Conservation (phyloP, 2,329 filamentous ascomycete species). For the Botrytis sinoallii region DNA sequence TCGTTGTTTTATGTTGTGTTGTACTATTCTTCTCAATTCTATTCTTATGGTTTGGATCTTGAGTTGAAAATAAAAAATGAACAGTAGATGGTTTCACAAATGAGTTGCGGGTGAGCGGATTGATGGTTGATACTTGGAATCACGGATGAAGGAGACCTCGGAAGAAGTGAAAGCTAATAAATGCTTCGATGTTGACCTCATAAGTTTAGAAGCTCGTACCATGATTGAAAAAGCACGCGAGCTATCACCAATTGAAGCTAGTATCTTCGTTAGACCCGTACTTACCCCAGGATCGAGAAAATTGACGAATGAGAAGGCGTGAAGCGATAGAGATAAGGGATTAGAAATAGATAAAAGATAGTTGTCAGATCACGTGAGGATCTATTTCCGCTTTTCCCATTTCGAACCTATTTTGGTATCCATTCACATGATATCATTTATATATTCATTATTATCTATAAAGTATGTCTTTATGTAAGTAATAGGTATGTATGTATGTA, state of each 20-base stretch:
- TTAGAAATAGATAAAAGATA: neutral
- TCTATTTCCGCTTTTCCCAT: neutral
- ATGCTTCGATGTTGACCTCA: neutral
- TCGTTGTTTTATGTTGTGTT: neutral
- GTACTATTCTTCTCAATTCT: neutral
- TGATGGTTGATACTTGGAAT: neutral
- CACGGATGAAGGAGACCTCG: neutral
- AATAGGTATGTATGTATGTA: no score
- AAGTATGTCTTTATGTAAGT: neutral
- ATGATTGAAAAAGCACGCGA: slow-evolving; percentile 13
- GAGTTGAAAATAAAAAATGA: neutral
- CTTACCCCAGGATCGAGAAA: neutral
- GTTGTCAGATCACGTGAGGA: neutral
- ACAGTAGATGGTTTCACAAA: neutral
- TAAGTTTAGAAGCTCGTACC: neutral
- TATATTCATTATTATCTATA: neutral
- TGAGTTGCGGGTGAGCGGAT: neutral
- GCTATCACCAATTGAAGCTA: slow-evolving; percentile 7
- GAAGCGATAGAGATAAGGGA: neutral
- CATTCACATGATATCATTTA: neutral
- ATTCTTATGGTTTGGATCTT: neutral
- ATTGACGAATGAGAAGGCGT: neutral
- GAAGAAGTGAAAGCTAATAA: neutral
- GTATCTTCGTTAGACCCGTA: neutral
- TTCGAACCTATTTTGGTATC: neutral